Conservation (phyloP, 331 rosid genomes). For the Saraca asoca region DNA sequence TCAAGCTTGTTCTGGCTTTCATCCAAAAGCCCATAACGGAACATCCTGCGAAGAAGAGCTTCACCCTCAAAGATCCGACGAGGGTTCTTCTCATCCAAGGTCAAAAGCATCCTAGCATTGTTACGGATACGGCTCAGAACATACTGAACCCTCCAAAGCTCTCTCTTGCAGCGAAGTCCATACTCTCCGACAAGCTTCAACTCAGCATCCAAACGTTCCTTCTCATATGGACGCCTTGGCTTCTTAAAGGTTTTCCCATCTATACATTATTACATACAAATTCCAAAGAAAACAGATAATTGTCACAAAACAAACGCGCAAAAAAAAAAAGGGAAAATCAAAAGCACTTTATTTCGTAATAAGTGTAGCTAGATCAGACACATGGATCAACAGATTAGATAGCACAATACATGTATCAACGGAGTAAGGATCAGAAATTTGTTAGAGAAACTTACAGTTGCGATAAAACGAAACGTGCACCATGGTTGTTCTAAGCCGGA, state of each 20-base stretch:
- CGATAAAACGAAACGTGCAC: slow-evolving; percentile 61
- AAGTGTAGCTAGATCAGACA: too few relatives aligned
- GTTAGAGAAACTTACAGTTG: slow-evolving; percentile 45
- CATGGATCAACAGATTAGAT: too few relatives aligned
- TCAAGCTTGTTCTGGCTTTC: slow-evolving; percentile 77
- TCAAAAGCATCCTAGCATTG: slow-evolving; percentile 64
- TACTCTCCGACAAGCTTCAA: slow-evolving; percentile 74
- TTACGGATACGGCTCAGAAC: slow-evolving; percentile 69
- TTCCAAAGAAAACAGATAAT: background rate
- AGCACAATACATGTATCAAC: too few relatives aligned
- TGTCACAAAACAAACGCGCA: too few relatives aligned
- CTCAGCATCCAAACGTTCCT: slow-evolving; percentile 83
- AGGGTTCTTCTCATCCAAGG: slow-evolving; percentile 77
- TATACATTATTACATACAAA: slow-evolving; percentile 6
- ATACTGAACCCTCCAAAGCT: slow-evolving; percentile 76
- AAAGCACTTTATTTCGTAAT: too few relatives aligned
- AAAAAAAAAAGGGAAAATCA: too few relatives aligned
- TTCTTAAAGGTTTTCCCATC: slow-evolving; percentile 82
- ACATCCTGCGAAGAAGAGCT: slow-evolving; percentile 71
- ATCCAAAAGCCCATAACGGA: slow-evolving; percentile 61
- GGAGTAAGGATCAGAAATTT: too few relatives aligned
- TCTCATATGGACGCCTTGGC: slow-evolving; percentile 70
- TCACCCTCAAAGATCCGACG: slow-evolving; percentile 77
- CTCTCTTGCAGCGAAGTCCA: slow-evolving; percentile 82
- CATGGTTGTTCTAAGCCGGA: slow-evolving; percentile 40